Evolutionary conservation across 768 basidiomycete species (phyloP).

Genomic region (Mrakia hoshinonis): DNA sequence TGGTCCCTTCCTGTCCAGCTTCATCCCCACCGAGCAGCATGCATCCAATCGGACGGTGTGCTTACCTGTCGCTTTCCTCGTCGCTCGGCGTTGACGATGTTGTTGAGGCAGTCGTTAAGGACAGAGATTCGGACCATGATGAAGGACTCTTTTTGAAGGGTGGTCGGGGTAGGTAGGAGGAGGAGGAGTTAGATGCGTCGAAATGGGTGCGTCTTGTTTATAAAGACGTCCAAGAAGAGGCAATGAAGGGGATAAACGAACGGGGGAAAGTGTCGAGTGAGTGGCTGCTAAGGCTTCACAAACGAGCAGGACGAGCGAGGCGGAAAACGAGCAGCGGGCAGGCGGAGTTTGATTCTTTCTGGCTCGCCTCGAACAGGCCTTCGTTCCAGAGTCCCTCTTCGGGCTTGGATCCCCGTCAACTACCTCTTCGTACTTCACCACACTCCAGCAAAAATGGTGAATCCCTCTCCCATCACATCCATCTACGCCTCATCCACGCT

Average conservation of each 20-base stretch:
- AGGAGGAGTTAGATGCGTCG: conserved; percentile 18
- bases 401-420: too few relatives aligned
- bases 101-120: conserved; percentile 54
- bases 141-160: conserved; percentile 27
- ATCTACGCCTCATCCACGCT: too few relatives aligned
- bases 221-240: conserved; percentile 24
- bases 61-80: conserved; percentile 85
- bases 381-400: too few relatives aligned
- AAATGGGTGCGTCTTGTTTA: conserved; percentile 29
- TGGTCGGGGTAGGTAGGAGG: background rate
- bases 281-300: too few relatives aligned
- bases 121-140: conserved; percentile 46
- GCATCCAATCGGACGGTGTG: background rate
- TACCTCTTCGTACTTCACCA: conserved; percentile 7
- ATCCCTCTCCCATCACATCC: background rate
- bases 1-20: background rate
- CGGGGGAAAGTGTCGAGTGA: background rate
- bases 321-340: background rate
- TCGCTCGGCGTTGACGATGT: conserved; percentile 99
- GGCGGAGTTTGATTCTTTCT: background rate
- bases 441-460: conserved; percentile 12
- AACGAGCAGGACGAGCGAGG: background rate
- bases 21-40: background rate
- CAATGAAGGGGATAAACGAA: conserved; percentile 14
- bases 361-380: too few relatives aligned